These are phyloP conservation scores for Chimonanthus salicifolius DNA, from an alignment of 164 flowering plant species.

Conservation along the genomic window DNA sequence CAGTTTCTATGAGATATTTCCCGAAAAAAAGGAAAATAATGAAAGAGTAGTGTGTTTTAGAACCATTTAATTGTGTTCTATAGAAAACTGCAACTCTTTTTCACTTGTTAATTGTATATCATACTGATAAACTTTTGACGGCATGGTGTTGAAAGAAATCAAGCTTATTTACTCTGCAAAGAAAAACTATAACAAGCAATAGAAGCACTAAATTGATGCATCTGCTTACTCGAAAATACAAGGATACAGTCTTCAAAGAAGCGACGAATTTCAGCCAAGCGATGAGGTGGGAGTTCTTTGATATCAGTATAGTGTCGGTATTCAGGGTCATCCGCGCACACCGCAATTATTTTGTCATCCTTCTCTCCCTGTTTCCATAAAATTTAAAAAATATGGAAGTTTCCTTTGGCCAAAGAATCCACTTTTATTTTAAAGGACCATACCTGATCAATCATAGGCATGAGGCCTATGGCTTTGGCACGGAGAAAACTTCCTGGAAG, in stretches of 20 bases:
- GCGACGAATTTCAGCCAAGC: conserved; percentile 76
- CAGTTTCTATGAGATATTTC: no score
- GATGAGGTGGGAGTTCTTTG: conserved; percentile 83
- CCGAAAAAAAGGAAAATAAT: no score
- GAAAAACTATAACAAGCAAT: background rate
- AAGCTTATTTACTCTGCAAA: background rate
- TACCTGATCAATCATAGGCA: conserved; percentile 93
- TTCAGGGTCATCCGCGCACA: conserved; percentile 88
- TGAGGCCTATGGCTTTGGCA: conserved; percentile 77
- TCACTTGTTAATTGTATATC: no score
- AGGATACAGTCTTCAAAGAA: conserved; percentile 92
- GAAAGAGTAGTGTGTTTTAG: no score
- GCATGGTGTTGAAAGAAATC: background rate
- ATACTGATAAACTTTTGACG: no score
- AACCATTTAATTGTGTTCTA: no score
- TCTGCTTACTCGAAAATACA: background rate
- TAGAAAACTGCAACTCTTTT: no score
- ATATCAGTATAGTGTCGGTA: conserved; percentile 72
- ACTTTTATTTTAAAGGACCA: background rate
- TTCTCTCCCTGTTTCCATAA: conserved; percentile 55
- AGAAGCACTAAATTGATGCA: background rate
- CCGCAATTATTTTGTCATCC: conserved; percentile 88
- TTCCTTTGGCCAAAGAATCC: background rate
- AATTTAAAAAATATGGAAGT: conserved; percentile 4
- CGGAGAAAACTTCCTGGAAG: conserved; percentile 82